A percentile compares a stretch with the other conserved stretches of the same genome.
phyloP scores from a whole-genome alignment of 1,284 basidiomycete genomes.

The Hypsizygus ulmarius region DNA sequence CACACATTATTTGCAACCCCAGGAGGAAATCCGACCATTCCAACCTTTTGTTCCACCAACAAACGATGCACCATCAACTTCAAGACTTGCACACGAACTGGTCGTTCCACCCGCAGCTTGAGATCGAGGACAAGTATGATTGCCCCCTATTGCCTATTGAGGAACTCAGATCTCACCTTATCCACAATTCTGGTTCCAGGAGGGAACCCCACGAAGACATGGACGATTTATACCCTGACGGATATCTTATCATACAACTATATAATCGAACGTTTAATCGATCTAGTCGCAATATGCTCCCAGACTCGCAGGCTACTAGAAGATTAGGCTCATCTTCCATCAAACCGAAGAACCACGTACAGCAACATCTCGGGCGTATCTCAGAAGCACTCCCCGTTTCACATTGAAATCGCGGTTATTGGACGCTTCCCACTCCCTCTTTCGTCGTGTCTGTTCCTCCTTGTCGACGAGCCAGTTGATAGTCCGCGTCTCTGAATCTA shows the following conservation, averaged over 20 bases:
- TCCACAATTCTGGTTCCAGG: too few species aligned
- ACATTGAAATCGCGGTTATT: constrained; percentile 67
- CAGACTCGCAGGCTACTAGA: constrained; percentile 61
- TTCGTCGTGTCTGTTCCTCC: constrained; percentile 72
- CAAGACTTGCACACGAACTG: constrained; percentile 19
- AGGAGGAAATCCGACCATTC: background rate
- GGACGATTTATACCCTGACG: constrained; percentile 1
- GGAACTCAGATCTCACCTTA: too few species aligned
- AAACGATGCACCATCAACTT: constrained; percentile 1
- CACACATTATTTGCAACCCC: background rate
- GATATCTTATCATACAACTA: constrained; percentile 1
- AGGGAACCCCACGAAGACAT: background rate
- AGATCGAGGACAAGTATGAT: background rate
- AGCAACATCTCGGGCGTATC: constrained; percentile 79
- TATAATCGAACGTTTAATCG: background rate
- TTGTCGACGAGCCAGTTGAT: constrained; percentile 84
- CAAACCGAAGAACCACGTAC: constrained; percentile 44
- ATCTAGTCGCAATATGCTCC: constrained; percentile 62
- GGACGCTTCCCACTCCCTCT: constrained; percentile 68
- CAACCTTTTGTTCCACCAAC: background rate
- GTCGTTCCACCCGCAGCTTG: constrained; percentile 5
- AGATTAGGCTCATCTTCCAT: constrained; percentile 1
- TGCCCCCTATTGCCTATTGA: background rate
- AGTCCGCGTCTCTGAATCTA: constrained; percentile 76
- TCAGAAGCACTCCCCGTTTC: constrained; percentile 66